Conservation (phyloP, 1,139 yeast genomes). For the Hansenula anomala region DNA sequence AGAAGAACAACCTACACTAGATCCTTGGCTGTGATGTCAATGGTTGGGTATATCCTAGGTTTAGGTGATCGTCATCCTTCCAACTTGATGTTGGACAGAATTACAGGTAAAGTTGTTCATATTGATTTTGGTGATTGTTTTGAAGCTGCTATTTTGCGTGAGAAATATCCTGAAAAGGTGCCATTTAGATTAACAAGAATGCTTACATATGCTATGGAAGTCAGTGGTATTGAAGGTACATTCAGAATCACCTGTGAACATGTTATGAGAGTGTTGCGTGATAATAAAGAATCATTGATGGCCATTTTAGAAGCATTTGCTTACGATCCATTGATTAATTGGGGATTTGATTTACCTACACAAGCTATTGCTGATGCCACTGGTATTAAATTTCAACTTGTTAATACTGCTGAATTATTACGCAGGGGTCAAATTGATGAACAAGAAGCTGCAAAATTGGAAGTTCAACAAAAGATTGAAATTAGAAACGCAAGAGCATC, state of each 20-base stretch:
- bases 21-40: slow-evolving; percentile 96
- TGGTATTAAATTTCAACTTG: slow-evolving; percentile 60
- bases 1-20: slow-evolving; percentile 94
- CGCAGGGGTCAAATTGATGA: slow-evolving; percentile 74
- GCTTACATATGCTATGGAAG: slow-evolving; percentile 99
- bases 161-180: slow-evolving; percentile 96
- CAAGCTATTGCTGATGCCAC: slow-evolving; percentile 71
- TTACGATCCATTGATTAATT: slow-evolving; percentile 94
- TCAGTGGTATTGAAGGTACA: slow-evolving; percentile 97
- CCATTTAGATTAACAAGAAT: slow-evolving; percentile 96
- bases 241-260: slow-evolving; percentile 95
- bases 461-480: slow-evolving; percentile 72
- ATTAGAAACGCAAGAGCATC: slow-evolving; percentile 89
- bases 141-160: slow-evolving; percentile 95
- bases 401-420: slow-evolving; percentile 61
- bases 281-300: slow-evolving; percentile 93
- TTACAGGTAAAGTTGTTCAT: slow-evolving; percentile 92
- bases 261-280: slow-evolving; percentile 92
- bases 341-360: slow-evolving; percentile 96
- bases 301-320: slow-evolving; percentile 98
- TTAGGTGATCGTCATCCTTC: slow-evolving; percentile 98
- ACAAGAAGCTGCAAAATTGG: slow-evolving; percentile 66
- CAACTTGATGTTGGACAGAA: slow-evolving; percentile 89
- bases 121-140: slow-evolving; percentile 99
- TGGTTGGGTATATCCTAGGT: slow-evolving; percentile 96